phyloP scores from a whole-genome alignment of 768 basidiomycete species.

The Boletus vinaceobasis region DNA sequence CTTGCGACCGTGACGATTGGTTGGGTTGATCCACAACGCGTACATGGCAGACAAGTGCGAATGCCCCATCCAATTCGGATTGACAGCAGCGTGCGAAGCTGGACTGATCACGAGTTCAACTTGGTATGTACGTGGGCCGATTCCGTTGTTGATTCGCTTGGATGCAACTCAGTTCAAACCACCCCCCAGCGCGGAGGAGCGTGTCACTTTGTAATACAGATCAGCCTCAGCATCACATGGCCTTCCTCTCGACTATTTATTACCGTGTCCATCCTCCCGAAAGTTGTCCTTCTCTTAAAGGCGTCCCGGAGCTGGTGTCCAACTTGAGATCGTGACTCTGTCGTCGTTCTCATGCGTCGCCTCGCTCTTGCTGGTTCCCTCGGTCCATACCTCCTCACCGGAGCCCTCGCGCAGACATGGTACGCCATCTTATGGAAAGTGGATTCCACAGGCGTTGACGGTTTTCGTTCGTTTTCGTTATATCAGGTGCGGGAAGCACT shows the following conservation, averaged over 20 bases:
- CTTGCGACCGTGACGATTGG: too few relatives aligned
- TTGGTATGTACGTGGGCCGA: too few relatives aligned
- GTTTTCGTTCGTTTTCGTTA: not conserved
- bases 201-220: not conserved
- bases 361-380: conserved; percentile 4
- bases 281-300: not conserved
- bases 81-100: too few relatives aligned
- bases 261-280: not conserved
- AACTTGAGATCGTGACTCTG: too few relatives aligned
- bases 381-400: conserved; percentile 10
- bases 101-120: too few relatives aligned
- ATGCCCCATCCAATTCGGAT: too few relatives aligned
- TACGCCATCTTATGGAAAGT: conserved; percentile 2
- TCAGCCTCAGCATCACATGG: not conserved
- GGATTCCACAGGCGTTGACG: not conserved
- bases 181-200: not conserved
- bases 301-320: not conserved
- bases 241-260: not conserved
- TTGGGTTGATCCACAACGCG: too few relatives aligned
- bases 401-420: conserved; percentile 30
- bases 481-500: conserved; percentile 56
- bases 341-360: conserved; percentile 13
- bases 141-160: too few relatives aligned
- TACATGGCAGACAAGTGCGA: too few relatives aligned
- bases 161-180: too few relatives aligned